Conservation (phyloP, 495 filamentous ascomycete genomes). For the Staphylotrichum longicolle region DNA sequence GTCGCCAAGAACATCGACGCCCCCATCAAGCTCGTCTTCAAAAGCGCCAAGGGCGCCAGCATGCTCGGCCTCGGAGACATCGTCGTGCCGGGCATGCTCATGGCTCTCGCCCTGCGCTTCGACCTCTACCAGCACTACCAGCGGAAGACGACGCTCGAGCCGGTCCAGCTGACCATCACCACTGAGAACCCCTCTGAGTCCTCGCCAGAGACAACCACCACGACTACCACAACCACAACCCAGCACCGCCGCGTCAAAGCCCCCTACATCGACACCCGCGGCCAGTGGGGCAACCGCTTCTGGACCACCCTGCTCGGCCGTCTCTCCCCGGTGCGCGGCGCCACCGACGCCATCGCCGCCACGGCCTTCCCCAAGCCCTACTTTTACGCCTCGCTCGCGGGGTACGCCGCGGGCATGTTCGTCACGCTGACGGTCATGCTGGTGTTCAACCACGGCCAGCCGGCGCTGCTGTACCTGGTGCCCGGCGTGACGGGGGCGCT, state of each 20-base stretch:
- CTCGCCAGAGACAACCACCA: conserved; percentile 24
- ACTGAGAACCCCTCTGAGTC: neutral
- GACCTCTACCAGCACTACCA: conserved; percentile 84
- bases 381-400: conserved; percentile 73
- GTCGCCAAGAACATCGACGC: conserved; percentile 88
- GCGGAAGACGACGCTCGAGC: conserved; percentile 38
- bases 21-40: conserved; percentile 90
- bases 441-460: conserved; percentile 76
- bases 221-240: conserved; percentile 28
- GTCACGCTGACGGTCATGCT: conserved; percentile 75
- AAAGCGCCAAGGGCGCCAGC: conserved; percentile 62
- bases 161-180: conserved; percentile 37
- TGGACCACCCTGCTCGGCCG: conserved; percentile 58
- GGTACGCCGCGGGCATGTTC: conserved; percentile 79
- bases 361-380: conserved; percentile 77
- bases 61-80: conserved; percentile 96
- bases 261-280: conserved; percentile 56
- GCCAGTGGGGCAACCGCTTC: conserved; percentile 80
- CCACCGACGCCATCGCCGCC: conserved; percentile 44
- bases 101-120: conserved; percentile 82
- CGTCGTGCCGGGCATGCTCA: conserved; percentile 90
- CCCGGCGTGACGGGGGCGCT: conserved; percentile 73
- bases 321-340: conserved; percentile 38
- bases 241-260: conserved; percentile 51
- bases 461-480: conserved; percentile 89